Evolutionary conservation across 2,329 filamentous ascomycete genomes (phyloP), one percentile per base, ranked within the genome.

Genomic region (Penicillium vulpinum): DNA sequence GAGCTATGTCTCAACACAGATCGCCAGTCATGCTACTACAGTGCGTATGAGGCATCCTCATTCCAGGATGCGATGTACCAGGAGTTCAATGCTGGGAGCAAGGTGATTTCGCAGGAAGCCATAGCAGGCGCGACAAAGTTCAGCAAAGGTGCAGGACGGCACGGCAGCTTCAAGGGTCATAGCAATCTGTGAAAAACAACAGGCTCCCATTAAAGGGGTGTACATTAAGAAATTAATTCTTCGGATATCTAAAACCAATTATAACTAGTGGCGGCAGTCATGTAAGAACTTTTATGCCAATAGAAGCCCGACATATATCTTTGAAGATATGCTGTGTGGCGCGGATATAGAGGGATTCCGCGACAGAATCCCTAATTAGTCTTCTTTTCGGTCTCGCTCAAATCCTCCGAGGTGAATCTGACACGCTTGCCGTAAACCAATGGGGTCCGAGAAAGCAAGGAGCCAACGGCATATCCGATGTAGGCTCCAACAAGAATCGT

Each of bases 401-500:
- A 59, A 10, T 67, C 62, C 33, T 66, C 67, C 0, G 62, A 51
- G 8, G 59, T 60, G 58, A 75, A 74, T 48, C 70, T 60, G 29
- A 76, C 64, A 35, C 73, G 61, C 60, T 71, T 75, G 44, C 74
- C 72, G 62, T 69, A 75, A 26, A 75, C 24, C 6, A 70, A 53
- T 0, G 72, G 67, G 11, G 69, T 64, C 18, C 72, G 66, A 21
- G 64, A 66, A 29, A 69, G 21, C 54, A 71, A 58, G 7, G 67
- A 65, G 1, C 92, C 92, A 13, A 90, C 63, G 1, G 85, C 80
- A 73, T 90, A 92, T 1, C 94, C 94, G 6, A 85, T 76, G 74
- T 96, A 97, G 18, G 89, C 81, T 3, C 94, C 94, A 2, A 85
- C 86, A 5, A 97, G 77, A 57, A 99, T 89, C 0, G 94, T 99